Percentiles rank a stretch among this genome's conserved stretches.
Conservation (phyloP, 208 protist species). For the Leptomonas pyrrhocoris region DNA sequence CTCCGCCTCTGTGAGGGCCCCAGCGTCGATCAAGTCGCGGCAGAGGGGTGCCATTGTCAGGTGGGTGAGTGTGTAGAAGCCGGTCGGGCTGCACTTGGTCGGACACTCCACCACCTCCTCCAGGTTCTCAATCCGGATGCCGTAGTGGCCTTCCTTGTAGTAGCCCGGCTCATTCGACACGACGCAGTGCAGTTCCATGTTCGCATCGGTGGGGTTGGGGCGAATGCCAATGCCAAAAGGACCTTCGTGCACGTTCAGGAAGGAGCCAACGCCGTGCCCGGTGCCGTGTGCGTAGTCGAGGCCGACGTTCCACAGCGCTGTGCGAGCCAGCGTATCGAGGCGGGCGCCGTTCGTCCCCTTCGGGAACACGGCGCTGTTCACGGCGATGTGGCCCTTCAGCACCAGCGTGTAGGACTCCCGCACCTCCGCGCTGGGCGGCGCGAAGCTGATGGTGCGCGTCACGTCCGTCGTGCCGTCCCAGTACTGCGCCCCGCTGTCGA, state of each 20-base stretch:
- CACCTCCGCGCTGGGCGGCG: slow-evolving; percentile 55
- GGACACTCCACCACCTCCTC: slow-evolving; percentile 78
- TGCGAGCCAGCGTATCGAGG: slow-evolving; percentile 92
- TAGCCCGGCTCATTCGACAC: slow-evolving; percentile 96
- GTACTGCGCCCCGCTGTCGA: slow-evolving; percentile 97
- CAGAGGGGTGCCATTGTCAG: slow-evolving; percentile 93
- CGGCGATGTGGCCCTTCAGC: slow-evolving; percentile 94
- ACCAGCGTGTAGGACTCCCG: slow-evolving; percentile 95
- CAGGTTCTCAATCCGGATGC: slow-evolving; percentile 98
- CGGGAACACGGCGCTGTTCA: slow-evolving; percentile 91
- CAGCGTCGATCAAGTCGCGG: slow-evolving; percentile 85
- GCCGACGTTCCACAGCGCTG: slow-evolving; percentile 91
- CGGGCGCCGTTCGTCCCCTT: slow-evolving; percentile 70
- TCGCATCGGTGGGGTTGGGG: slow-evolving; percentile 52
- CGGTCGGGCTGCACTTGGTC: slow-evolving; percentile 59
- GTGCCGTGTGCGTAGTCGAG: slow-evolving; percentile 97
- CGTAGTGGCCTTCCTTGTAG: slow-evolving; percentile 97
- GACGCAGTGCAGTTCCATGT: slow-evolving; percentile 62
- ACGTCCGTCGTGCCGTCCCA: slow-evolving; percentile 97
- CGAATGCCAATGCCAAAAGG: slow-evolving; percentile 79
- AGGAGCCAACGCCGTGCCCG: slow-evolving; percentile 97
- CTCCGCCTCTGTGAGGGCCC: slow-evolving; percentile 74
- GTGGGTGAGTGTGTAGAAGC: slow-evolving; percentile 75
- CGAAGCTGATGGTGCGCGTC: slow-evolving; percentile 96
- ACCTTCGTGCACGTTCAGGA: slow-evolving; percentile 97